These are phyloP conservation scores for Aspergillus sp. DNA, from an alignment of 2,329 filamentous ascomycete genomes.

Conservation along the genomic window DNA sequence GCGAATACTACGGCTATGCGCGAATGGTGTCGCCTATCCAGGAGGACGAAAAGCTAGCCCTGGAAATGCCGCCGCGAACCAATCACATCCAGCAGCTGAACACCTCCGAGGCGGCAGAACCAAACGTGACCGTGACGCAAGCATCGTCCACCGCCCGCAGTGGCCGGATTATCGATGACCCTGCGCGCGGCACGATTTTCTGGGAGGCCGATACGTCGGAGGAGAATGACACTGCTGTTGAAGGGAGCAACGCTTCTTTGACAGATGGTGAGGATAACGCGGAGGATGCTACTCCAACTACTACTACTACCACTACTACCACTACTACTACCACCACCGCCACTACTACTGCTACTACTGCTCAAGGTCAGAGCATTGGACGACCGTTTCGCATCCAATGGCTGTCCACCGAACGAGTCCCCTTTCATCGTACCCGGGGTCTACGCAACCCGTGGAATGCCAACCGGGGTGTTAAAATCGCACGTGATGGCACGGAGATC, in stretches of 20 bases:
- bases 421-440: slow-evolving; percentile 81
- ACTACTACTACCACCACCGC: not conserved
- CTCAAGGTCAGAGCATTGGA: slow-evolving; percentile 61
- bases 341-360: too few relatives aligned
- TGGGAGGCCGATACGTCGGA: slow-evolving; percentile 68
- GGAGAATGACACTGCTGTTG: slow-evolving; percentile 31
- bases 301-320: not conserved
- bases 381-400: slow-evolving; percentile 89
- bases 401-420: slow-evolving; percentile 72
- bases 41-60: slow-evolving; percentile 61
- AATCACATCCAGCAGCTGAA: slow-evolving; percentile 38
- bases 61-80: slow-evolving; percentile 60
- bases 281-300: not conserved
- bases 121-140: slow-evolving; percentile 71
- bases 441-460: slow-evolving; percentile 91
- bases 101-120: slow-evolving; percentile 49
- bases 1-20: slow-evolving; percentile 93
- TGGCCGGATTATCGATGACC: slow-evolving; percentile 86
- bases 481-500: slow-evolving; percentile 85
- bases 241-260: slow-evolving; percentile 27
- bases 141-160: slow-evolving; percentile 69
- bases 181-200: slow-evolving; percentile 88
- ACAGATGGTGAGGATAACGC: slow-evolving; percentile 32
- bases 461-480: slow-evolving; percentile 92
- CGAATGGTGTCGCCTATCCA: slow-evolving; percentile 80